A percentile compares a stretch with the other conserved stretches of the same genome.
These are phyloP conservation scores for Malassezia slooffiae DNA, from an alignment of 1,284 basidiomycete genomes.

Conservation along the genomic window DNA sequence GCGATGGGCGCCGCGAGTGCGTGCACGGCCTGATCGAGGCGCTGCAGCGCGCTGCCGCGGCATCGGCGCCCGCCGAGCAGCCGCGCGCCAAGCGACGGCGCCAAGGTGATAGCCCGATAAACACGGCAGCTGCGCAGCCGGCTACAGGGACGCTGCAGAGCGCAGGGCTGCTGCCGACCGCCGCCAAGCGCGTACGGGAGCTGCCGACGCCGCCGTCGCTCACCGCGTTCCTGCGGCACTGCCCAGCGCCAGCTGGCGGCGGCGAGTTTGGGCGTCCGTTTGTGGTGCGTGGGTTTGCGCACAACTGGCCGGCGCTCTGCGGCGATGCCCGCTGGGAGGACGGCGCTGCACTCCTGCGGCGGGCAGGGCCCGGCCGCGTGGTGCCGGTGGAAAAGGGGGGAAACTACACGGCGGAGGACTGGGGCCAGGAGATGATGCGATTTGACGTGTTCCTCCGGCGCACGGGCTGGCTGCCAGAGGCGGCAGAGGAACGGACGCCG, in stretches of 20 bases:
- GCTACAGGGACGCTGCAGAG: no score
- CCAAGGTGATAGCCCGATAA: no score
- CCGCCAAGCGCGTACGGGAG: no score
- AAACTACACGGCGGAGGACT: conserved; percentile 67
- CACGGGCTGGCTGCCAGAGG: conserved; percentile 53
- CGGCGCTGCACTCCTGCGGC: conserved; percentile 4
- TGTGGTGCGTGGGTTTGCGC: conserved; percentile 55
- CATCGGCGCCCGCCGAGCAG: no score
- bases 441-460: conserved; percentile 64
- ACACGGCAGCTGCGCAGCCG: no score
- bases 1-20: not conserved
- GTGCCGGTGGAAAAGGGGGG: conserved; percentile 80
- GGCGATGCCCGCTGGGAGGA: conserved; percentile 46
- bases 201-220: no score
- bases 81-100: no score
- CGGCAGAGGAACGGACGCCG: conserved; percentile 15
- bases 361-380: conserved; percentile 58
- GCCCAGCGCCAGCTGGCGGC: not conserved
- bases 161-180: no score
- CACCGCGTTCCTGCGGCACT: not conserved
- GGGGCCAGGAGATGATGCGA: conserved; percentile 66
- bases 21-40: not conserved
- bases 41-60: not conserved
- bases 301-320: conserved; percentile 61
- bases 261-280: conserved; percentile 53